Evolutionary conservation across 1,139 yeast species (phyloP).

Genomic region (Meyerozyma smithsonii): DNA sequence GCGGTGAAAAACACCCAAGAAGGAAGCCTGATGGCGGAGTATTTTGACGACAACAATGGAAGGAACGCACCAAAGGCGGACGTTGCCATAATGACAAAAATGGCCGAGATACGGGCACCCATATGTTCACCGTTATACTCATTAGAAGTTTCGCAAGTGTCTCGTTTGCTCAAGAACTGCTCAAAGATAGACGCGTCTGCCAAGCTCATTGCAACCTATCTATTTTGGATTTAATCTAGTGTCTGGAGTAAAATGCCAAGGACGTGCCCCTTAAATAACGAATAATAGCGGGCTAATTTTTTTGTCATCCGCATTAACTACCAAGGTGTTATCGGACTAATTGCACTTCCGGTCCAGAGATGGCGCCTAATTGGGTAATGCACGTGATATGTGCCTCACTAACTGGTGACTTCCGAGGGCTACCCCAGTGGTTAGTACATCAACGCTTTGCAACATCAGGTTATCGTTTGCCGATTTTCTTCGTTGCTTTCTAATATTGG

Average conservation of each 20-base stretch:
- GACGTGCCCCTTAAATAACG: not conserved
- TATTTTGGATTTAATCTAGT: too few relatives aligned
- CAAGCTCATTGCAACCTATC: not conserved
- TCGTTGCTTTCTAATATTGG: too few relatives aligned
- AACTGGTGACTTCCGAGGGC: too few relatives aligned
- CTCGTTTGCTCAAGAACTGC: conserved; percentile 15
- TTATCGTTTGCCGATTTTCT: too few relatives aligned
- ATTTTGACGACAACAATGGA: conserved; percentile 54
- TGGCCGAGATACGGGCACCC: conserved; percentile 71
- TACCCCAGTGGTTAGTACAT: too few relatives aligned
- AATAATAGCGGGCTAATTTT: not conserved
- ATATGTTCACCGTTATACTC: conserved; percentile 33
- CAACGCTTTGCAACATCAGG: too few relatives aligned
- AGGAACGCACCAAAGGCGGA: conserved; percentile 56
- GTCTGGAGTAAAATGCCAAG: not conserved
- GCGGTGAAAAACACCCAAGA: conserved; percentile 63
- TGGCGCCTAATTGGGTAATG: not conserved
- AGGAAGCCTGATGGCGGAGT: conserved; percentile 51
- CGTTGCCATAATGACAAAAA: conserved; percentile 61
- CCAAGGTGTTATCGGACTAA: too few relatives aligned
- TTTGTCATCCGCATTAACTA: not conserved
- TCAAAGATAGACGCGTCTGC: not conserved
- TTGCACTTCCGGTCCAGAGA: too few relatives aligned
- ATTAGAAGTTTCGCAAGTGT: conserved; percentile 30
- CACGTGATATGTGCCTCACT: not conserved